A percentile compares a stretch with the other conserved stretches of the same genome.
Evolutionary conservation across 2,329 filamentous ascomycete species (phyloP).

Genomic region (Paecilomyces niveus): DNA sequence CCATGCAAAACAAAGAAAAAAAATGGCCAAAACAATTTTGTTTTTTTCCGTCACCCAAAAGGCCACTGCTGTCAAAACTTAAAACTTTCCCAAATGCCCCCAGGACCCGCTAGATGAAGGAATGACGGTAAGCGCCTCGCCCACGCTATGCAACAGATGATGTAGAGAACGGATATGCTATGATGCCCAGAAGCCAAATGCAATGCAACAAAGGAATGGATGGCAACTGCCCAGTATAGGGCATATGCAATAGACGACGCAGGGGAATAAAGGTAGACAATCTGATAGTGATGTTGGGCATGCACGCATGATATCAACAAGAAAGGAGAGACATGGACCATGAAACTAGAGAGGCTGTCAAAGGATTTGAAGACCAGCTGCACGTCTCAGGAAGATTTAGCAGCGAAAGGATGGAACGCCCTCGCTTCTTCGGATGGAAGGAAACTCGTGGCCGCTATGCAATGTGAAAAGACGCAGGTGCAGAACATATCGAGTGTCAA

Average conservation of each 20-base stretch:
- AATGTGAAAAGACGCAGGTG: conserved; percentile 7
- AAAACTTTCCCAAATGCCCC: neutral
- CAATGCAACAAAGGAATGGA: conserved; percentile 4
- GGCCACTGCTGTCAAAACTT: neutral
- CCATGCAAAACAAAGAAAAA: neutral
- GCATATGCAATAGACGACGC: neutral
- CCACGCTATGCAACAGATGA: conserved; percentile 8
- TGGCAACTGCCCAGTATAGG: neutral
- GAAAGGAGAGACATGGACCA: conserved; percentile 13
- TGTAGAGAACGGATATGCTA: conserved; percentile 9
- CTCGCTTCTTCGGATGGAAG: conserved; percentile 16
- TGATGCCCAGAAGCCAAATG: conserved; percentile 7
- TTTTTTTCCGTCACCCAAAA: neutral
- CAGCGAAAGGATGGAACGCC: conserved; percentile 12
- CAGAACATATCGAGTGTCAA: conserved; percentile 1
- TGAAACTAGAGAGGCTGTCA: conserved; percentile 7
- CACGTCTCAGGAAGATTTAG: neutral
- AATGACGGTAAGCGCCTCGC: conserved; percentile 10
- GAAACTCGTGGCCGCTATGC: conserved; percentile 16
- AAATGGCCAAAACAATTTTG: neutral
- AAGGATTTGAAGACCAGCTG: conserved; percentile 8
- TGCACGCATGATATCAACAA: conserved; percentile 8
- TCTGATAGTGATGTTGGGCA: conserved; percentile 5
- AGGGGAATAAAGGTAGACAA: neutral
- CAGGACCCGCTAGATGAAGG: conserved; percentile 5